phyloP scores from a whole-genome alignment of 1,284 basidiomycete genomes.

The Microstroma glucosiphilum region DNA sequence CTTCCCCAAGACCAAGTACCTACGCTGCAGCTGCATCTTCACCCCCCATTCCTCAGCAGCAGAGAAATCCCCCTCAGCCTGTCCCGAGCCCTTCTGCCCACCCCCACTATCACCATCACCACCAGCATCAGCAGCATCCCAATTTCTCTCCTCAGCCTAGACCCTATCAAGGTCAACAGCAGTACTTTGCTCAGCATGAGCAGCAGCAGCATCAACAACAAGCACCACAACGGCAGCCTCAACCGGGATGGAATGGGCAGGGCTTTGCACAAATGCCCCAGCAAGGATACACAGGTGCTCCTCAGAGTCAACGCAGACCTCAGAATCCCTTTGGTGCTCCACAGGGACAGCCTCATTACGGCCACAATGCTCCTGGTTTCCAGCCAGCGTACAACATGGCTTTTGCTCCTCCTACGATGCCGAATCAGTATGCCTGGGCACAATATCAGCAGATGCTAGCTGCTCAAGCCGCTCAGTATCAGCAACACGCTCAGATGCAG shows the following conservation, averaged over 20 bases:
- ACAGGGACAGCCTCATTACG: neutral
- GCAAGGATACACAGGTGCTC: neutral
- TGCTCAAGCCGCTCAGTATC: constrained; percentile 27
- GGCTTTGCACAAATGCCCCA: neutral
- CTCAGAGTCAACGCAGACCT: too few species aligned
- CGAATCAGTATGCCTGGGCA: constrained; percentile 33
- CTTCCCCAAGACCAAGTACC: constrained; percentile 11
- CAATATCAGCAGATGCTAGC: constrained; percentile 43
- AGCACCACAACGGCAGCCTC: neutral
- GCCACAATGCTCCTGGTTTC: constrained; percentile 3
- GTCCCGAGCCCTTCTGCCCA: neutral
- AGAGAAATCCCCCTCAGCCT: neutral
- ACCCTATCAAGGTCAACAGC: neutral
- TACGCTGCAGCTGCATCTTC: constrained; percentile 10
- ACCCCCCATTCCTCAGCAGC: constrained; percentile 6
- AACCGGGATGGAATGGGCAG: neutral
- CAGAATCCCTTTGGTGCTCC: neutral
- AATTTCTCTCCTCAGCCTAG: neutral
- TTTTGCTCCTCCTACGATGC: neutral
- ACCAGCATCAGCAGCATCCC: neutral
- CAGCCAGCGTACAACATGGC: constrained; percentile 3
- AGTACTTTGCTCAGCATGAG: neutral
- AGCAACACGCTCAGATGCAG: neutral
- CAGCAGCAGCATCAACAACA: constrained; percentile 5
- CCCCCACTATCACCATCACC: neutral